Evolutionary conservation across 2,329 filamentous ascomycete genomes (phyloP).

Genomic region (Helotiales sp.): DNA sequence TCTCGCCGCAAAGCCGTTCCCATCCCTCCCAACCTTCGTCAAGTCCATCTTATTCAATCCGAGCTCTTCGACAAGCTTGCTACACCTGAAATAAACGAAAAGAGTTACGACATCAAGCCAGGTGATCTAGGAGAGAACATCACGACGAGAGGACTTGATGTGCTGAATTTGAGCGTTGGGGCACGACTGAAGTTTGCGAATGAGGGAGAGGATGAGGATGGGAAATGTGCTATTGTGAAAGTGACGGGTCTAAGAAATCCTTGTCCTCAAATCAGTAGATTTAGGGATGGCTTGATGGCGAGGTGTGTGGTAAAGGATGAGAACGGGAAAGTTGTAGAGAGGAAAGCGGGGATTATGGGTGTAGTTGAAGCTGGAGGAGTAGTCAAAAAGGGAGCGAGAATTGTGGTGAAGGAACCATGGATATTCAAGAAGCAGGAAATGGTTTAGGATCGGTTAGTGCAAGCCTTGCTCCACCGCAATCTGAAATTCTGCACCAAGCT

Average conservation of each 20-base stretch:
- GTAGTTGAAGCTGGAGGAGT: conserved; percentile 15
- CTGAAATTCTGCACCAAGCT: too few species aligned
- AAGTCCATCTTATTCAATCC: conserved; percentile 18
- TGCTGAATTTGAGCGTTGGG: conserved; percentile 12
- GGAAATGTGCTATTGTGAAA: conserved; percentile 12
- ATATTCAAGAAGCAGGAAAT: not conserved
- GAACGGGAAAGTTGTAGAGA: conserved; percentile 35
- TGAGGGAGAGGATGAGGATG: conserved; percentile 4
- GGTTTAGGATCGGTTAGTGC: too few species aligned
- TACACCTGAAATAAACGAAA: not conserved
- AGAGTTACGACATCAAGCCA: conserved; percentile 4
- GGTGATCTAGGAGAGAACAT: conserved; percentile 30
- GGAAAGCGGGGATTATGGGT: conserved; percentile 40
- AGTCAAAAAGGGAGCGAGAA: conserved; percentile 12
- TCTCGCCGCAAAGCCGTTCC: not conserved
- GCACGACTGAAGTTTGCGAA: conserved; percentile 22
- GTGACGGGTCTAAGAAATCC: conserved; percentile 23
- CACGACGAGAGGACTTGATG: conserved; percentile 20
- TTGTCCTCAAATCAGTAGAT: conserved; percentile 15
- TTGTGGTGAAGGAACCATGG: conserved; percentile 1
- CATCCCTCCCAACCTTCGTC: conserved; percentile 11
- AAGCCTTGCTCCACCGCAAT: too few species aligned
- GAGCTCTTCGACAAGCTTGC: conserved; percentile 14
- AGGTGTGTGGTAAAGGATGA: conserved; percentile 13
- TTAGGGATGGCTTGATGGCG: conserved; percentile 15